Evolutionary conservation across 1,284 basidiomycete species (phyloP).

Genomic region (Anthracocystis panici-leucophaei): DNA sequence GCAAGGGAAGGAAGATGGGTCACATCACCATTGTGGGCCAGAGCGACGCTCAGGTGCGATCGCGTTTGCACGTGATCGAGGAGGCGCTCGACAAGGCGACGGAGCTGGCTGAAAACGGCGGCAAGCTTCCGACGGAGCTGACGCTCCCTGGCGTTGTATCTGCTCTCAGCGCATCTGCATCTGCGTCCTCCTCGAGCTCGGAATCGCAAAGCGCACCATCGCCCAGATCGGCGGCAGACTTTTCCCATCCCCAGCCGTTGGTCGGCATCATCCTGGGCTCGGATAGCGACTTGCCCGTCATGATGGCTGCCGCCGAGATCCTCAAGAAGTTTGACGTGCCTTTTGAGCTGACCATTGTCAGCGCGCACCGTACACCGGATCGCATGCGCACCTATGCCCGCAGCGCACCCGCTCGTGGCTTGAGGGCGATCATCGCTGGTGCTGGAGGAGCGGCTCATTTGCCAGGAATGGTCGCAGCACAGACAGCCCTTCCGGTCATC

Average conservation of each 20-base stretch:
- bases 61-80: slow-evolving; percentile 69
- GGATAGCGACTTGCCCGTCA: slow-evolving; percentile 94
- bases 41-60: slow-evolving; percentile 81
- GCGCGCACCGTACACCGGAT: slow-evolving; percentile 93
- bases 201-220: slow-evolving; percentile 61
- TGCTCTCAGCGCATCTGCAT: slow-evolving; percentile 19
- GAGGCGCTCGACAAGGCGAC: slow-evolving; percentile 63
- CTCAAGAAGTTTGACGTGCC: slow-evolving; percentile 85
- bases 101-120: slow-evolving; percentile 49
- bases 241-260: slow-evolving; percentile 77
- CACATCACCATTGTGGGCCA: slow-evolving; percentile 91
- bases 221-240: slow-evolving; percentile 69
- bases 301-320: slow-evolving; percentile 88
- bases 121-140: slow-evolving; percentile 42
- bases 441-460: slow-evolving; percentile 97
- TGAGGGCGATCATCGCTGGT: slow-evolving; percentile 87
- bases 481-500: slow-evolving; percentile 92
- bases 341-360: slow-evolving; percentile 95
- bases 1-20: slow-evolving; percentile 96
- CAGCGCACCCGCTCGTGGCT: slow-evolving; percentile 80
- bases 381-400: slow-evolving; percentile 86
- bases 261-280: slow-evolving; percentile 98
- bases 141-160: slow-evolving; percentile 49
- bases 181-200: slow-evolving; percentile 17
- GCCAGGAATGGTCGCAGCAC: slow-evolving; percentile 96